Conservation (phyloP, 441 rosid genomes). For the Pelargonium citronellum region DNA sequence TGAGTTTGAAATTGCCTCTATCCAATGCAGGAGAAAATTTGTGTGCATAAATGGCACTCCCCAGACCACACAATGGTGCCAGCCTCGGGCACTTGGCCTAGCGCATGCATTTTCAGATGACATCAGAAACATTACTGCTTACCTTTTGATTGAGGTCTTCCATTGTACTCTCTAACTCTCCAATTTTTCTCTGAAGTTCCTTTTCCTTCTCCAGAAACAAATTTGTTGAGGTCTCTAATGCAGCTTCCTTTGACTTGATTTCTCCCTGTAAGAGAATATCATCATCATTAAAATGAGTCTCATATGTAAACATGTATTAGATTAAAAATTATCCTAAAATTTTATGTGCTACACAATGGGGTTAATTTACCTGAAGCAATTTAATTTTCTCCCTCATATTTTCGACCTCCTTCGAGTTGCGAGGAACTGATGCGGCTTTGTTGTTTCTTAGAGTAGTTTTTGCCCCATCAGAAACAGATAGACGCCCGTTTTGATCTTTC, state of each 20-base stretch:
- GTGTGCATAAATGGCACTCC: no score
- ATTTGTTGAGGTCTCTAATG: slow-evolving; percentile 45
- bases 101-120: not conserved
- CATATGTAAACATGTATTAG: not conserved
- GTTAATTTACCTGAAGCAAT: slow-evolving; percentile 54
- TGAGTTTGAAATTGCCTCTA: no score
- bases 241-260: slow-evolving; percentile 54
- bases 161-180: slow-evolving; percentile 50
- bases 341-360: not conserved
- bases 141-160: slow-evolving; percentile 37
- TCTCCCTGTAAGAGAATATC: slow-evolving; percentile 41
- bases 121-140: no score
- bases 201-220: slow-evolving; percentile 53
- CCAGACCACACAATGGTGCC: no score
- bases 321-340: not conserved
- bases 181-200: slow-evolving; percentile 44
- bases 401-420: slow-evolving; percentile 45
- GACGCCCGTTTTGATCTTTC: slow-evolving; percentile 42
- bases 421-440: slow-evolving; percentile 38
- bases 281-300: slow-evolving; percentile 8
- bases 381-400: slow-evolving; percentile 57
- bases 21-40: no score
- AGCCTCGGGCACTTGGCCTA: not conserved
- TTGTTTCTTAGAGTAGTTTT: slow-evolving; percentile 37
- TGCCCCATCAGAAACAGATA: slow-evolving; percentile 36